Conservation (phyloP, 2,329 filamentous ascomycete species). For the Colletotrichum gigasporum region DNA sequence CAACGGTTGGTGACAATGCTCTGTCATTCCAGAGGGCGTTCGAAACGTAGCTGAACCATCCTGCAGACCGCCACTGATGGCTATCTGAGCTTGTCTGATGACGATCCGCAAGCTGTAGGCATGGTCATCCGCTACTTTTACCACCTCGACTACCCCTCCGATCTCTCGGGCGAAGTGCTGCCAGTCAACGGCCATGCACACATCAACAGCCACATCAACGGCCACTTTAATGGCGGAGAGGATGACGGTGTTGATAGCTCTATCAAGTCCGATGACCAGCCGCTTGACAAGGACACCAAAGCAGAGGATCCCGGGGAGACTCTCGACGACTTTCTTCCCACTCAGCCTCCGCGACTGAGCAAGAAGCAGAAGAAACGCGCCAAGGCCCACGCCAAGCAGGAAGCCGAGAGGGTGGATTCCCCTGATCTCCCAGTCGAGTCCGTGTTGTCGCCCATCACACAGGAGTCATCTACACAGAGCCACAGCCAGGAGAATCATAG, state of each 20-base stretch:
- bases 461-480: neutral
- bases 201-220: neutral
- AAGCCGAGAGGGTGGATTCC: neutral
- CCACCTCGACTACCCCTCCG: conserved; percentile 12
- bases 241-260: neutral
- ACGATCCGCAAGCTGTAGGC: conserved; percentile 12
- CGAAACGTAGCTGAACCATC: neutral
- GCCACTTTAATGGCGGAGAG: neutral
- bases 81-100: conserved; percentile 3
- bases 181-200: neutral
- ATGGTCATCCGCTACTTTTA: conserved; percentile 20
- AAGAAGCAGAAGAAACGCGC: conserved; percentile 25
- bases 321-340: conserved; percentile 17
- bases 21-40: neutral
- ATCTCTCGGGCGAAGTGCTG: neutral
- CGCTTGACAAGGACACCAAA: neutral
- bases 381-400: conserved; percentile 9
- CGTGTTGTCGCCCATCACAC: neutral
- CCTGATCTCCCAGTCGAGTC: neutral
- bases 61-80: neutral
- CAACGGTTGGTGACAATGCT: neutral
- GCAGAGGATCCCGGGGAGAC: neutral
- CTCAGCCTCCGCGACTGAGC: conserved; percentile 3
- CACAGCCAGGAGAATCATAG: conserved; percentile 1
- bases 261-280: conserved; percentile 6